Evolutionary conservation across 2,329 filamentous ascomycete species (phyloP).

Genomic region (Claviceps humidiphila): DNA sequence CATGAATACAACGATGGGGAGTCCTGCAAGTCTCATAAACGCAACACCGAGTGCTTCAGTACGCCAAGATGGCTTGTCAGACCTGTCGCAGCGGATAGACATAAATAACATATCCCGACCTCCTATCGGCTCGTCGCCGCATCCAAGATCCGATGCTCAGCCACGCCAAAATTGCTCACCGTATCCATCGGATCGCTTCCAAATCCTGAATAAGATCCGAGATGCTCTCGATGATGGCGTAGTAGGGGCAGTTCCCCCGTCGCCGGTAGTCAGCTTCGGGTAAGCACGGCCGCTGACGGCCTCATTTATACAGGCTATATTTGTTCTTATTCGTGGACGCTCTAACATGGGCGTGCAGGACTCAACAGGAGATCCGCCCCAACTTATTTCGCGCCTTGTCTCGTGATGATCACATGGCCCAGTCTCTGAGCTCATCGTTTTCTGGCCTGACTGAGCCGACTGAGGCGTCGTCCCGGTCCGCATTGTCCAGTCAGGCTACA

Average conservation of each 20-base stretch:
- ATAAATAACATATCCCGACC: slow-evolving; percentile 1
- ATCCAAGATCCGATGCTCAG: not conserved
- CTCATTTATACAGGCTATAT: not conserved
- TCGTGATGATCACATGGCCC: slow-evolving; percentile 13
- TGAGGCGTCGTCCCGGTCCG: slow-evolving; percentile 38
- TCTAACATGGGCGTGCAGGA: slow-evolving; percentile 1
- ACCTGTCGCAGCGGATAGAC: slow-evolving; percentile 7
- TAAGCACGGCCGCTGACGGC: slow-evolving; percentile 12
- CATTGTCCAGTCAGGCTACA: slow-evolving; percentile 48
- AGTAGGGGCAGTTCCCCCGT: slow-evolving; percentile 11
- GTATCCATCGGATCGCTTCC: not conserved
- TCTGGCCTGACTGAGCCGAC: slow-evolving; percentile 41
- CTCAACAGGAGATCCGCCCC: slow-evolving; percentile 9
- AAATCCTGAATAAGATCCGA: slow-evolving; percentile 9
- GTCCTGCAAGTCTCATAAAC: not conserved
- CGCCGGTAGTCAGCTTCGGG: slow-evolving; percentile 12
- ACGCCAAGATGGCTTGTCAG: not conserved
- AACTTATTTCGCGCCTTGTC: slow-evolving; percentile 8
- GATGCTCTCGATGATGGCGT: slow-evolving; percentile 13
- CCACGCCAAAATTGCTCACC: slow-evolving; percentile 25
- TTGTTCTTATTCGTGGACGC: not conserved
- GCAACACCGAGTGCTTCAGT: not conserved
- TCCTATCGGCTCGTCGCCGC: not conserved
- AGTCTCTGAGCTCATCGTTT: slow-evolving; percentile 40
- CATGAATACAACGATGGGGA: slow-evolving; percentile 3